Conservation (phyloP, 257 asterid genomes). For the Fraxinus excelsior region DNA sequence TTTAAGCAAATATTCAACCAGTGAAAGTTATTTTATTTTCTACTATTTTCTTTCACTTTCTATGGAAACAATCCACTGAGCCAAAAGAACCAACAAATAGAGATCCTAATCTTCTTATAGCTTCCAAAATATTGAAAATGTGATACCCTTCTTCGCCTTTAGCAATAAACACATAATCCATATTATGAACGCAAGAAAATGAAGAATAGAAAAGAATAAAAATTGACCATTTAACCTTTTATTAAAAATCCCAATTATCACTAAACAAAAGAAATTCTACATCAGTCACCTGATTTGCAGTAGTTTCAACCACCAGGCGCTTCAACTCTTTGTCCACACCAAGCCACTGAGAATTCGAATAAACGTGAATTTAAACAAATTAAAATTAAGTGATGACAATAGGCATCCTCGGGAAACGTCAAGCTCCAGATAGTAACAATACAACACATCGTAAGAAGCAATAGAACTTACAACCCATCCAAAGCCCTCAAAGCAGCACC, state of each 20-base stretch:
- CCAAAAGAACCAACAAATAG: neutral
- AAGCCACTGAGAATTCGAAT: slow-evolving; percentile 61
- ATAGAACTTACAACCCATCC: slow-evolving; percentile 77
- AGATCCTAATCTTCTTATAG: neutral
- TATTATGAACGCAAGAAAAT: neutral
- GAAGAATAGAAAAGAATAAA: neutral
- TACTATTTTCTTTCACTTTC: too few relatives aligned
- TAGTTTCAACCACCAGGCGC: slow-evolving; percentile 68
- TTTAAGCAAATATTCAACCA: too few relatives aligned
- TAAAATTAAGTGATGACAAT: neutral
- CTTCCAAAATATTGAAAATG: neutral
- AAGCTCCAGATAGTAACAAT: neutral
- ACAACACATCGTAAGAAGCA: neutral
- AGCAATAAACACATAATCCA: neutral
- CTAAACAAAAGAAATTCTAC: neutral
- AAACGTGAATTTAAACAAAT: neutral
- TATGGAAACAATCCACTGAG: neutral
- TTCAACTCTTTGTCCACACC: slow-evolving; percentile 67
- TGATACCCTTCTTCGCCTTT: neutral
- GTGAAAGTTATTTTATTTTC: too few relatives aligned
- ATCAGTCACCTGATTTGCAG: slow-evolving; percentile 65
- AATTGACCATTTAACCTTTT: neutral
- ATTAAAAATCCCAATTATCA: neutral
- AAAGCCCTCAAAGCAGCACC: slow-evolving; percentile 86
- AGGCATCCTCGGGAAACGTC: neutral